A percentile compares a stretch with the other conserved stretches of the same genome.
phyloP scores from a whole-genome alignment of 768 basidiomycete species.

The Auricularia sp. region DNA sequence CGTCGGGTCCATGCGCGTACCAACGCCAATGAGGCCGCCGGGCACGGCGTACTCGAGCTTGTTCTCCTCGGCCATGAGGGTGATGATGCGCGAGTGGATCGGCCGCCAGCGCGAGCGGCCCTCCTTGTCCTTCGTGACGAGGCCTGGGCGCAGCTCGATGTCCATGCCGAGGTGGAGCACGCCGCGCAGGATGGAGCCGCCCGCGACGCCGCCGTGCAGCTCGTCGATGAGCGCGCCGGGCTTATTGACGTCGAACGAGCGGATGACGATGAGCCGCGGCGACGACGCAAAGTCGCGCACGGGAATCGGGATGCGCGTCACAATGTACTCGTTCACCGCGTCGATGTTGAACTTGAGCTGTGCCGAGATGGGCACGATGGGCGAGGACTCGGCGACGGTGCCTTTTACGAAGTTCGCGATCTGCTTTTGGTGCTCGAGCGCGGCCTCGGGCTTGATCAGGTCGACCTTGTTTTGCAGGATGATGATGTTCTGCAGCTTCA shows the following conservation, averaged over 20 bases:
- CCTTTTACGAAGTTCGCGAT: slow-evolving; percentile 95
- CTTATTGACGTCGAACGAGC: slow-evolving; percentile 99
- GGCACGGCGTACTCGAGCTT: slow-evolving; percentile 91
- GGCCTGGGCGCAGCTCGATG: slow-evolving; percentile 94
- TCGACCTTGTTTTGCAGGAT: slow-evolving; percentile 99
- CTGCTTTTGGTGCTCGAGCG: slow-evolving; percentile 92
- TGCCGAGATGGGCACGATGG: slow-evolving; percentile 97
- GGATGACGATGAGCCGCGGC: slow-evolving; percentile 94
- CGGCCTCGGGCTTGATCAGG: slow-evolving; percentile 89
- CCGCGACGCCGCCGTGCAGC: slow-evolving; percentile 95
- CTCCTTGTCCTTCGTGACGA: slow-evolving; percentile 88
- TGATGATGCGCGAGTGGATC: slow-evolving; percentile 84
- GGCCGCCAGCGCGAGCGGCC: slow-evolving; percentile 89
- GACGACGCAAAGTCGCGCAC: slow-evolving; percentile 85
- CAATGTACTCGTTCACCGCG: slow-evolving; percentile 97
- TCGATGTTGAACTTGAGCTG: slow-evolving; percentile 99
- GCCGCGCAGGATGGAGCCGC: slow-evolving; percentile 90
- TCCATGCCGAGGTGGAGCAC: slow-evolving; percentile 84
- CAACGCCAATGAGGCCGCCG: slow-evolving; percentile 96
- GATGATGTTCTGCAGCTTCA: slow-evolving; percentile 97
- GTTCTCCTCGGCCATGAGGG: slow-evolving; percentile 91
- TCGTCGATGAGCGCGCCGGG: slow-evolving; percentile 96
- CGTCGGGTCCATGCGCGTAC: slow-evolving; percentile 92
- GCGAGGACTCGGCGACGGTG: slow-evolving; percentile 93
- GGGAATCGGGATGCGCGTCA: slow-evolving; percentile 91